Evolutionary conservation across 495 filamentous ascomycete species (phyloP), one percentile per base, ranked within the genome.

Genomic region (Neurospora sublineolata): DNA sequence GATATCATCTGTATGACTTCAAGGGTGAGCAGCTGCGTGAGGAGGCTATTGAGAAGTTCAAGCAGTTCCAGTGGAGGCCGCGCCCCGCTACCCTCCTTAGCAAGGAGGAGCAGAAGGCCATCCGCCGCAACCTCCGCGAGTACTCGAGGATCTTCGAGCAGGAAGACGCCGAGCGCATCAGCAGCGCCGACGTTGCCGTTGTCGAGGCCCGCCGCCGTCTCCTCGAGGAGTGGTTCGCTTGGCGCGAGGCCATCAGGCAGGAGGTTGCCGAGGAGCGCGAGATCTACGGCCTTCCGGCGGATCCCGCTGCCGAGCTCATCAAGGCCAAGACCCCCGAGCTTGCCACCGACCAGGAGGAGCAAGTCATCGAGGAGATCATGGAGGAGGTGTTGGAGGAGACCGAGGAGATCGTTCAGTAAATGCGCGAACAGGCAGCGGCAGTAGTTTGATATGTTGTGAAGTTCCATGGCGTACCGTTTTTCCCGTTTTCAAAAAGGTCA

Each of bases 1-100:
- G 95, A 76, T 99, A 97, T 85, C 94, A 97, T 81, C 80, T 99
- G 68, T 97, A 97, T 88, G 94, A 97, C 83, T 98, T 98, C 88
- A 90, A 89, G 80, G 96, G 95, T 70, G 88, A 89, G 74, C 89
- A 91, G 68, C 89, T 99, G 27, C 91, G 94, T 73, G 96, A 98
- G 81, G 92, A 97, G 81, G 91, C 88, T 69, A 89, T 97, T 74
- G 96, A 99, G 69, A 94, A 94, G 79, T 97, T 99, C 89, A 97
- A 97, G 87, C 95, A 99, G 83, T 91, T 92, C 83, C 75, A 90
- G 70, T 99, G 95, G 95, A 92, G 95, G 23, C 96, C 95, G 14
- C 92, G 95, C 38, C 95, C 95, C 14, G 80, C 90, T 8, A 96
- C 92, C 30, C 89, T 98, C 69, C 91, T 99, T 71, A 88, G 87